These are phyloP conservation scores for Ustilago lituana DNA, from an alignment of 1,284 basidiomycete species.

Conservation along the genomic window DNA sequence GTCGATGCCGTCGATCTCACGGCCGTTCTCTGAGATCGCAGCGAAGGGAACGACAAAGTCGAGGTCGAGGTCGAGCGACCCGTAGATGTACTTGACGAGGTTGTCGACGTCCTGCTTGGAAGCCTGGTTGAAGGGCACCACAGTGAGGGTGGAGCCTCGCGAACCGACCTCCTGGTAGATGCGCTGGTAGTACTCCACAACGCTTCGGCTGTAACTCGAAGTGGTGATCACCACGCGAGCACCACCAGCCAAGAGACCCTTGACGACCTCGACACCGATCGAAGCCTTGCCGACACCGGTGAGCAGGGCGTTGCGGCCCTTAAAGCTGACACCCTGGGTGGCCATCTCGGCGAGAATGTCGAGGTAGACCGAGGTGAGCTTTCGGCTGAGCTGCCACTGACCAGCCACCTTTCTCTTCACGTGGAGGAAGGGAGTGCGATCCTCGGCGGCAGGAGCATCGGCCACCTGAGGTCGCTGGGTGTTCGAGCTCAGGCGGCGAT, in stretches of 20 bases:
- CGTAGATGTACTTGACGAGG: constrained; percentile 97
- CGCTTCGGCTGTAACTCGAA: constrained; percentile 72
- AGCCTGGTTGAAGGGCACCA: constrained; percentile 98
- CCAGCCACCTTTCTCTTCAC: constrained; percentile 96
- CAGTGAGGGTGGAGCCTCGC: constrained; percentile 91
- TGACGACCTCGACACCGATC: constrained; percentile 96
- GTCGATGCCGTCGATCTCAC: constrained; percentile 95
- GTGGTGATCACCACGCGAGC: constrained; percentile 97
- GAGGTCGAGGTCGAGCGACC: constrained; percentile 89
- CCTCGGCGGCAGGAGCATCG: constrained; percentile 65
- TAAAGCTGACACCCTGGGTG: constrained; percentile 95
- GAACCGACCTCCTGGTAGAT: constrained; percentile 96
- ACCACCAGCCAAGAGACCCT: constrained; percentile 93
- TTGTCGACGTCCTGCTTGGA: constrained; percentile 94
- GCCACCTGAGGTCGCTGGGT: constrained; percentile 55
- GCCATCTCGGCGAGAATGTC: constrained; percentile 97
- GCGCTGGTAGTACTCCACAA: constrained; percentile 97
- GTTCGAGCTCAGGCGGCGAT: constrained; percentile 70
- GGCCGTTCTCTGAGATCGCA: constrained; percentile 96
- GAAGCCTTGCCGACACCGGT: constrained; percentile 98
- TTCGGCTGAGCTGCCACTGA: constrained; percentile 95
- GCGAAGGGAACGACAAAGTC: constrained; percentile 99
- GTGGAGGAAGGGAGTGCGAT: constrained; percentile 92
- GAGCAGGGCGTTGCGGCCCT: constrained; percentile 96
- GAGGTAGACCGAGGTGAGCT: constrained; percentile 82